Evolutionary conservation across 2,329 filamentous ascomycete genomes (phyloP).

Genomic region (Alternaria solani): DNA sequence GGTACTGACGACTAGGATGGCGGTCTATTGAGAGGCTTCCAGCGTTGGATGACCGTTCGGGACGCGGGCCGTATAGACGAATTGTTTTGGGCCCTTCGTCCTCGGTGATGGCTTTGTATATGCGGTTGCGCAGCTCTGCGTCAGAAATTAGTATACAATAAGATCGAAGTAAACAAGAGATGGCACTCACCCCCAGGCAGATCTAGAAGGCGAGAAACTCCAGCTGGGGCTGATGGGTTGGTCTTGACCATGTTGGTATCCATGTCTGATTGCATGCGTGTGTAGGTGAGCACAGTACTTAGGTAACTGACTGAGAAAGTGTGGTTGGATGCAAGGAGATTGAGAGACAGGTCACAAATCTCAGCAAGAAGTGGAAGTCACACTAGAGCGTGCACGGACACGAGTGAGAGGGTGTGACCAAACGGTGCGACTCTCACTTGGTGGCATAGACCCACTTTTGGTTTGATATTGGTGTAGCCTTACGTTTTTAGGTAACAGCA

Average conservation of each 20-base stretch:
- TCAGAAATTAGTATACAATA: background rate
- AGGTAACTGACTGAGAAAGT: background rate
- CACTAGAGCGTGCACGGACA: background rate
- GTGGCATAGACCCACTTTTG: background rate
- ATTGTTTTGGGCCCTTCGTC: rapidly evolving
- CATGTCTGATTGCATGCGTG: too few species aligned
- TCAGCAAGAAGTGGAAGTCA: background rate
- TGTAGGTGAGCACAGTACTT: background rate
- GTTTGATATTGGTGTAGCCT: background rate
- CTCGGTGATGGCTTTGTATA: background rate
- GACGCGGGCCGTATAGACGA: too few species aligned
- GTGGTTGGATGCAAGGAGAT: background rate
- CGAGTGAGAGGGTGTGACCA: background rate
- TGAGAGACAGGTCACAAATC: background rate
- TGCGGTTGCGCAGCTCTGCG: background rate
- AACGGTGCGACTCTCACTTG: background rate
- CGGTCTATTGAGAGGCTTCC: too few species aligned
- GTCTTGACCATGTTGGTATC: too few species aligned
- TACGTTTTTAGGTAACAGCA: background rate
- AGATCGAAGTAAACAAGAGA: background rate
- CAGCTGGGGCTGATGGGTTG: too few species aligned
- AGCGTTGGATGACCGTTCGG: too few species aligned
- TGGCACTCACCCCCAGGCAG: background rate
- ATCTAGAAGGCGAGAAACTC: too few species aligned
- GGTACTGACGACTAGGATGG: background rate